Base-by-base conservation (phyloP, 371 early-diverging fungal genomes). In the Mortierella sp. region DNA sequence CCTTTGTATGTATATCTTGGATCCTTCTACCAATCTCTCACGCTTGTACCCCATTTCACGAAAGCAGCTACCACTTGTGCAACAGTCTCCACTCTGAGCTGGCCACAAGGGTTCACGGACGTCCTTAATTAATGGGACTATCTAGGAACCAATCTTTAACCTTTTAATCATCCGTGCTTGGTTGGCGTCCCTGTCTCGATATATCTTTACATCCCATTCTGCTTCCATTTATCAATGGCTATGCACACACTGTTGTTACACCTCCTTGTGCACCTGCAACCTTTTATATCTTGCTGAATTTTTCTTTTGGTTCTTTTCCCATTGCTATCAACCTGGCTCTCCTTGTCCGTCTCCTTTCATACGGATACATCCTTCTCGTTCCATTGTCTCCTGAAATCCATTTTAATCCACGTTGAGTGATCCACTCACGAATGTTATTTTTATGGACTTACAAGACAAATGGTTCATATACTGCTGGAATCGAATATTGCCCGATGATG, bases 301-400 rank as follows among this genome's bases (percentile, higher is more conserved):
- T 43, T 6, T 43, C 43, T 43, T 30, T 30, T 4, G 14, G 43
- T 40, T 40, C 1, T 40, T 40, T 11, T 9, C 14, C 43, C 43
- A 10, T 51, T 51, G 52, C 51, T 52, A 52, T 64, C 49, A 28
- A 47, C 66, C 30, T 58, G 59, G 55, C 66, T 65, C 64, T 66
- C 65, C 63, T 62, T 73, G 32, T 35, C 67, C 49, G 63, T 52
- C 75, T 70, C 66, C 75, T 75, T 69, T 75, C 70, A 65, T 51
- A 70, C 32, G 51, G 22, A 69, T 20, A 47, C 54, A 64, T 32
- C 22, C 26, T 9, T 54, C 40, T 22, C 14, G 60, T 64, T 62
- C 69, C 61, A 54, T 60, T 66, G 66, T 66, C 75, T 75, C 75
- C 75, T 75, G 70, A 75, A 75, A 75, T 69, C 69, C 69, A 69